These are phyloP conservation scores for Nephelium lappaceum DNA, from an alignment of 345 rosid genomes.

Conservation along the genomic window DNA sequence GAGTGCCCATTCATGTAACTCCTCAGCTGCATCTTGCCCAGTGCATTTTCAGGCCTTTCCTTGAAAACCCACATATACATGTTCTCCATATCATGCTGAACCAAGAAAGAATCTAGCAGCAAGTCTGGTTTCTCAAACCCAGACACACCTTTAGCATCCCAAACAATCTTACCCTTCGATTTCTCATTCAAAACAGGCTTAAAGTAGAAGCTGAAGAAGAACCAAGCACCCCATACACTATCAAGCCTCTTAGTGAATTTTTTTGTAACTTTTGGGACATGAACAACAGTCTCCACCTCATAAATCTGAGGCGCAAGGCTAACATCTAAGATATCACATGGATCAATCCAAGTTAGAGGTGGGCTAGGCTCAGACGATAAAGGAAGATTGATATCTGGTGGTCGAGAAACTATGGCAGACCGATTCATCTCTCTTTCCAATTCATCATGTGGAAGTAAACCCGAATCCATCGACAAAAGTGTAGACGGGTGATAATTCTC, in stretches of 20 bases:
- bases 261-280: slow-evolving; percentile 57
- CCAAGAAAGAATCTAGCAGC: slow-evolving; percentile 72
- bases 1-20: slow-evolving; percentile 85
- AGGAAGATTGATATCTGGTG: slow-evolving; percentile 77
- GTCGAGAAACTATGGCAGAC: slow-evolving; percentile 51
- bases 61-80: slow-evolving; percentile 85
- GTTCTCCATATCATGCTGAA: slow-evolving; percentile 88
- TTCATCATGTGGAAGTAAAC: slow-evolving; percentile 62
- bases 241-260: slow-evolving; percentile 69
- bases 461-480: slow-evolving; percentile 71
- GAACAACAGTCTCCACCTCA: slow-evolving; percentile 59
- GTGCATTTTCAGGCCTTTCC: slow-evolving; percentile 73
- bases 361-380: slow-evolving; percentile 63
- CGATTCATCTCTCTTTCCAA: slow-evolving; percentile 60
- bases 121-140: slow-evolving; percentile 75
- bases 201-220: slow-evolving; percentile 75
- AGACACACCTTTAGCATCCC: slow-evolving; percentile 62
- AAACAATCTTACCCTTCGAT: slow-evolving; percentile 53
- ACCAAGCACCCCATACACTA: slow-evolving; percentile 84
- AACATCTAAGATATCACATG: slow-evolving; percentile 66
- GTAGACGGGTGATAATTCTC: slow-evolving; percentile 81
- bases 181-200: slow-evolving; percentile 77
- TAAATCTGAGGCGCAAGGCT: slow-evolving; percentile 59
- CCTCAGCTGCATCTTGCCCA: slow-evolving; percentile 82
- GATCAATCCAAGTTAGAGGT: slow-evolving; percentile 59